Conservation (phyloP, 345 rosid genomes). For the Stellera chamaejasme region DNA sequence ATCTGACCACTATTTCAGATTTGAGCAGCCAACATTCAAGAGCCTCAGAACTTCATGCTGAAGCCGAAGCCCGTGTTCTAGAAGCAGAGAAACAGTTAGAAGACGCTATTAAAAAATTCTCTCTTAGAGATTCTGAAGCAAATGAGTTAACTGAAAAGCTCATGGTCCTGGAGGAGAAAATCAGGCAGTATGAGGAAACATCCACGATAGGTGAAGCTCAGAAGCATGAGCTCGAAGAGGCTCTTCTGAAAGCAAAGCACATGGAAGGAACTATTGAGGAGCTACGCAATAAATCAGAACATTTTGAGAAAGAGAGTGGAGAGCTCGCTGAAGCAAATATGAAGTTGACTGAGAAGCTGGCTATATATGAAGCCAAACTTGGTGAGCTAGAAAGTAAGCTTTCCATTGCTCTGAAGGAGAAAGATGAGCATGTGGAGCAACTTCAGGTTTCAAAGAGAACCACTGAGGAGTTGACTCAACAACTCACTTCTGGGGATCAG, state of each 20-base stretch:
- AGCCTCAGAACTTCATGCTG: conserved; percentile 45
- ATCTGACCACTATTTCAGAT: conserved; percentile 32
- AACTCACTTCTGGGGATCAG: conserved; percentile 58
- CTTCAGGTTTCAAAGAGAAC: conserved; percentile 53
- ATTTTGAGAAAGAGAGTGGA: conserved; percentile 62
- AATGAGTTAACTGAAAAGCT: conserved; percentile 56
- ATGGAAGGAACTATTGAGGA: conserved; percentile 60
- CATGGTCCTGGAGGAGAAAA: conserved; percentile 43
- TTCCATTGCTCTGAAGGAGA: conserved; percentile 42
- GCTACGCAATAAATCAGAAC: conserved; percentile 42
- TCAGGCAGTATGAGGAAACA: conserved; percentile 47
- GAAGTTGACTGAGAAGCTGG: conserved; percentile 65
- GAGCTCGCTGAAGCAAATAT: conserved; percentile 75
- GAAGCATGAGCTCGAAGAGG: conserved; percentile 60
- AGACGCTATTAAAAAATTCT: conserved; percentile 43
- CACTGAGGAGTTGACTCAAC: conserved; percentile 50
- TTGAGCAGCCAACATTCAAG: conserved; percentile 48
- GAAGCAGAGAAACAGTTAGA: conserved; percentile 39
- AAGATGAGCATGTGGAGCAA: conserved; percentile 51
- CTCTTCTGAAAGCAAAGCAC: conserved; percentile 42
- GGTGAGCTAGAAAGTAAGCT: conserved; percentile 47
- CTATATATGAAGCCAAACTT: conserved; percentile 50
- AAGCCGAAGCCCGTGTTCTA: conserved; percentile 25
- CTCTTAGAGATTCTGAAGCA: conserved; percentile 46
- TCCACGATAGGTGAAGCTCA: conserved; percentile 43